These are phyloP conservation scores for Jasminum sambac DNA, from an alignment of 257 asterid genomes.

Conservation along the genomic window DNA sequence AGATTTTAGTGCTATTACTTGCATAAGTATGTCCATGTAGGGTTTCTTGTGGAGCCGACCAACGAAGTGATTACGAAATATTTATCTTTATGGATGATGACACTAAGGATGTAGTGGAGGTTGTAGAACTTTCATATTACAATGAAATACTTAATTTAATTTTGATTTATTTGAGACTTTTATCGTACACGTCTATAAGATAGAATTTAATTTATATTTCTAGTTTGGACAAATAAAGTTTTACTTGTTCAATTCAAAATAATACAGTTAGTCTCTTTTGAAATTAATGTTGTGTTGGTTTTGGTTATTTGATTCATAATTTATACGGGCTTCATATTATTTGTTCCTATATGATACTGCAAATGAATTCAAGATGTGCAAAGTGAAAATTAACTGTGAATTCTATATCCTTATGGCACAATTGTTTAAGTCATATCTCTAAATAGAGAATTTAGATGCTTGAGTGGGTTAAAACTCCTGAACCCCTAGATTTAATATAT, in stretches of 20 bases:
- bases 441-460: constrained; percentile 1
- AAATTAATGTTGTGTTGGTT: no score
- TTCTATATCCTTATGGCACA: not conserved
- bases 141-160: not conserved
- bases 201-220: not conserved
- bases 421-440: constrained; percentile 1
- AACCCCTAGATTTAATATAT: not conserved
- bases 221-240: not conserved
- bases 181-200: not conserved
- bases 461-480: not conserved
- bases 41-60: not conserved
- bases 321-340: not conserved
- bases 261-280: constrained; percentile 2
- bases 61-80: not conserved
- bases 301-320: not conserved
- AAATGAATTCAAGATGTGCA: not conserved
- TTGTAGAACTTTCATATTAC: not conserved
- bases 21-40: constrained; percentile 9
- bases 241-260: no score
- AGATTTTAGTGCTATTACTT: not conserved
- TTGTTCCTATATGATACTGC: not conserved
- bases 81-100: constrained; percentile 4
- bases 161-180: constrained; percentile 10
- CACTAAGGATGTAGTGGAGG: not conserved
- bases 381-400: no score